Evolutionary conservation across 2,329 filamentous ascomycete genomes (phyloP), one percentile per base, ranked within the genome.

Genomic region (Ophiocordyceps camponoti-floridani): DNA sequence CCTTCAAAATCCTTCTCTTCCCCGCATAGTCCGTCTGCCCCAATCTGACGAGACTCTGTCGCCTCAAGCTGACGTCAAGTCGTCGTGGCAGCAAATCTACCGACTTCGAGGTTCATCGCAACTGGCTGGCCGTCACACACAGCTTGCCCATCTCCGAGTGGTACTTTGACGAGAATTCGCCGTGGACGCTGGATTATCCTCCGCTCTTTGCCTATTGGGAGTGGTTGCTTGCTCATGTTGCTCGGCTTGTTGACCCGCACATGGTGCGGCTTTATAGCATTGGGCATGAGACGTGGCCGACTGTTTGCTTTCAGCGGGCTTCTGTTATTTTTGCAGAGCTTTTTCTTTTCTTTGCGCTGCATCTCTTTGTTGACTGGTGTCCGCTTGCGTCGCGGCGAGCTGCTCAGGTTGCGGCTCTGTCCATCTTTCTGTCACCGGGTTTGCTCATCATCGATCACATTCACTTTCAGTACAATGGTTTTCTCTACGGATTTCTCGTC

Each of bases 151-250:
- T 88, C 43, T 78, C 83, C 61, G 72, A 93, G 53, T 98, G 91
- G 91, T 98, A 98, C 65, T 88, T 82, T 58, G 91, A 98, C 70
- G 82, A 88, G 66, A 94, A 88, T 2, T 98, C 91, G 47, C 86
- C 96, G 85, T 98, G 91, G 91, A 98, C 91, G 0, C 80, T 98
- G 57, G 91, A 98, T 66, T 98, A 98, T 60, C 91, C 91, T 30
- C 91, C 91, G 8, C 95, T 96, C 66, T 98, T 98, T 58, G 91
- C 91, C 53, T 88, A 84, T 60, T 95, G 96, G 65, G 91, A 98
- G 70, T 96, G 86, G 86, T 60, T 79, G 41, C 72, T 98, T 54
- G 91, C 89, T 42, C 84, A 91, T 55, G 68, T 79, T 47, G 91
- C 88, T 26, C 75, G 70, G 51, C 75, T 84, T 58, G 72, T 77